Conservation (phyloP, 441 rosid species). For the Croton laevigatus region DNA sequence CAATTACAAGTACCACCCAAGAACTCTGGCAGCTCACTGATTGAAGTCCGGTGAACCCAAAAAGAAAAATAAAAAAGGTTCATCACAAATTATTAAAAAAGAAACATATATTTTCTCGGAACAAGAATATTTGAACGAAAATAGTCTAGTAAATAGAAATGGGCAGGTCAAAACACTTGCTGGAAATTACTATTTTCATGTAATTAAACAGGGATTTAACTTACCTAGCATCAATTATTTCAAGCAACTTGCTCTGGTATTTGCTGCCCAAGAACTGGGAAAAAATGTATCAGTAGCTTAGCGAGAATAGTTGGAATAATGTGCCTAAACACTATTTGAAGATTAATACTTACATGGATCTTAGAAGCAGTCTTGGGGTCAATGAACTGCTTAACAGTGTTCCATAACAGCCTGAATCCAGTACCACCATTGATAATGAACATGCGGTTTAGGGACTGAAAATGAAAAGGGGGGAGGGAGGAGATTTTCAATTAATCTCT, state of each 20-base stretch:
- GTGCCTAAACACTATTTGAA: neutral
- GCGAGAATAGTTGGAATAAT: slow-evolving; percentile 4
- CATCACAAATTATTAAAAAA: neutral
- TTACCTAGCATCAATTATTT: slow-evolving; percentile 70
- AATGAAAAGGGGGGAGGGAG: neutral
- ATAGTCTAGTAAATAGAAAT: neutral
- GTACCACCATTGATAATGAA: slow-evolving; percentile 88
- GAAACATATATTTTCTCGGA: neutral
- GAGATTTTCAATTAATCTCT: slow-evolving; percentile 7
- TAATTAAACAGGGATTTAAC: slow-evolving; percentile 10
- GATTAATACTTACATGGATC: slow-evolving; percentile 55
- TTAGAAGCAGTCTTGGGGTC: slow-evolving; percentile 87
- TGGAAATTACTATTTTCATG: slow-evolving; percentile 1
- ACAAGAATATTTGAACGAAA: neutral
- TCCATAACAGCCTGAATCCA: slow-evolving; percentile 90
- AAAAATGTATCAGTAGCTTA: slow-evolving; percentile 23
- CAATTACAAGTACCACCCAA: slow-evolving; percentile 81
- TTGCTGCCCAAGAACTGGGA: slow-evolving; percentile 77
- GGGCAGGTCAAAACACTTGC: neutral
- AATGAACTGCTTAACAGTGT: slow-evolving; percentile 74
- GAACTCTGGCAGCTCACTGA: slow-evolving; percentile 79
- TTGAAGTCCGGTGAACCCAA: no score
- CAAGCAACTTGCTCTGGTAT: slow-evolving; percentile 83
- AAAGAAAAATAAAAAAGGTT: neutral
- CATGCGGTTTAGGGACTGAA: slow-evolving; percentile 82